phyloP scores from a whole-genome alignment of 768 basidiomycete genomes.

The Boletus vermiculosoides region DNA sequence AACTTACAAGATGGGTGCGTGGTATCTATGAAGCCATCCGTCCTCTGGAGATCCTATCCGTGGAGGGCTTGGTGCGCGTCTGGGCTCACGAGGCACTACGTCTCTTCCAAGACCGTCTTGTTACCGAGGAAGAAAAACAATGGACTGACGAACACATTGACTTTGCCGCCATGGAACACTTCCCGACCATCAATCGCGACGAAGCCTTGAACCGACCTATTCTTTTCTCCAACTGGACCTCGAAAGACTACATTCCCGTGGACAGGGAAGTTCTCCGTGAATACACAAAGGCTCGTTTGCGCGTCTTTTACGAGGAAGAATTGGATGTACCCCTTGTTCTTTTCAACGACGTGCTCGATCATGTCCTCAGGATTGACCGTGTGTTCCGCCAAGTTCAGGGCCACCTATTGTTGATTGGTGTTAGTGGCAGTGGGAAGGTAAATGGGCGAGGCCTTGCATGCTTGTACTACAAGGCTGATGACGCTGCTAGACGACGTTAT shows the following conservation, averaged over 20 bases:
- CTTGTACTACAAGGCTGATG: conserved; percentile 13
- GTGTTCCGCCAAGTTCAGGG: conserved; percentile 99
- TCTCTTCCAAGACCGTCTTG: conserved; percentile 96
- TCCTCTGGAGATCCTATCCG: conserved; percentile 87
- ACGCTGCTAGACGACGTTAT: conserved; percentile 78
- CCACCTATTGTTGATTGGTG: conserved; percentile 93
- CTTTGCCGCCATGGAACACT: conserved; percentile 76
- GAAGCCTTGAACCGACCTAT: conserved; percentile 90
- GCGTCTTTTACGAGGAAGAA: conserved; percentile 99
- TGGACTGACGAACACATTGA: conserved; percentile 98
- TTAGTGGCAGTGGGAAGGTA: conserved; percentile 98
- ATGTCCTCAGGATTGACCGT: conserved; percentile 95
- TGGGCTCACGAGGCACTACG: conserved; percentile 99
- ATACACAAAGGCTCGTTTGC: conserved; percentile 93
- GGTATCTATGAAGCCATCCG: conserved; percentile 97
- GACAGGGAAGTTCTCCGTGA: conserved; percentile 91
- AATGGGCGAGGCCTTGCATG: conserved; percentile 14
- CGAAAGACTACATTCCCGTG: conserved; percentile 93
- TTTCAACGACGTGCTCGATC: conserved; percentile 98
- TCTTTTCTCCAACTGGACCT: conserved; percentile 99
- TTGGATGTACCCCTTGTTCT: conserved; percentile 95
- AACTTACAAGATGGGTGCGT: conserved; percentile 95
- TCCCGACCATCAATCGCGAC: conserved; percentile 87
- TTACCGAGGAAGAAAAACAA: conserved; percentile 83
- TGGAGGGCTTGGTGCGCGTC: conserved; percentile 92